Evolutionary conservation across 257 asterid species (phyloP).

Genomic region (Marsdenia floribunda): DNA sequence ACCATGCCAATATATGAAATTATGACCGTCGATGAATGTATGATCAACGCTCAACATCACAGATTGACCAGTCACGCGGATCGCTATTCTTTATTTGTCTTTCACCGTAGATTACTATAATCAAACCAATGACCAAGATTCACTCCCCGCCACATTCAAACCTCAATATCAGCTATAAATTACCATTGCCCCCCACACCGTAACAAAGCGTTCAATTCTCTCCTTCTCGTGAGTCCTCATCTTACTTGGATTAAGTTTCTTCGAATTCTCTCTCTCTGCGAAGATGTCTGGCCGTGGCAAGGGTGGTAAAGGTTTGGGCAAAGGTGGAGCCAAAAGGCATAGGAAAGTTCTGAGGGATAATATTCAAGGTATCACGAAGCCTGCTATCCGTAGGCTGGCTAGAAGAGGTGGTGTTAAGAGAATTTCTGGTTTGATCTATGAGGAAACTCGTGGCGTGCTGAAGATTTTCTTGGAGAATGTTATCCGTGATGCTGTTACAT

Average conservation of each 20-base stretch:
- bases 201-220: too few relatives aligned
- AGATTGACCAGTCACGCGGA: not conserved
- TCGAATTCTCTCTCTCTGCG: too few relatives aligned
- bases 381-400: constrained; percentile 36
- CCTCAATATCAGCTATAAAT: constrained; percentile 5
- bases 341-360: constrained; percentile 37
- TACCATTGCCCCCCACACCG: not conserved
- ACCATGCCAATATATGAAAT: too few relatives aligned
- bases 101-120: not conserved
- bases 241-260: not conserved
- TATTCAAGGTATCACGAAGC: constrained; percentile 44
- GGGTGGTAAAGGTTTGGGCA: constrained; percentile 40
- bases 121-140: not conserved
- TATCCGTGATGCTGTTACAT: constrained; percentile 40
- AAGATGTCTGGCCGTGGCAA: constrained; percentile 40
- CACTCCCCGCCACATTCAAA: constrained; percentile 9
- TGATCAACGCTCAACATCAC: not conserved
- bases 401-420: constrained; percentile 48
- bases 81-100: not conserved
- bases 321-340: constrained; percentile 44
- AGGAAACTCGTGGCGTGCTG: constrained; percentile 39
- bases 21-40: not conserved
- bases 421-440: constrained; percentile 36
- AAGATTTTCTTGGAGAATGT: constrained; percentile 43
- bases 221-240: too few relatives aligned